Base-by-base conservation (phyloP, 164 flowering plant genomes). In the Amborella trichopoda region DNA sequence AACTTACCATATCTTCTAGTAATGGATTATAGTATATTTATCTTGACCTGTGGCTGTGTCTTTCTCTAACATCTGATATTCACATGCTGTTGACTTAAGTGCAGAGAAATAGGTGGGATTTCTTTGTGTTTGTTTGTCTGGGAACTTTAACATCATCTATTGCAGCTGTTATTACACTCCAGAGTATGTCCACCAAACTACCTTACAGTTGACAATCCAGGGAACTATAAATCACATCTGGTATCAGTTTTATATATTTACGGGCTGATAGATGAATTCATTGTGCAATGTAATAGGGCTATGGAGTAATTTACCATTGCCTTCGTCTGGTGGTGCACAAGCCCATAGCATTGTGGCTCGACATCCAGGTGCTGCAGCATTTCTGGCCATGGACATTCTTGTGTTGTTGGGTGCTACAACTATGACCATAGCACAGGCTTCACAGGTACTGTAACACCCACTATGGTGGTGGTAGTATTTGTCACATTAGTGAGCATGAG, bases 21-120 rank as follows among this genome's bases (percentile, higher is more conserved):
- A n/a, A n/a, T n/a, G n/a, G n/a, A n/a, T n/a, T n/a, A n/a, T n/a
- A n/a, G n/a, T n/a, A n/a, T n/a, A n/a, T n/a, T n/a, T n/a, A n/a
- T n/a, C n/a, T n/a, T n/a, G n/a, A n/a, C n/a, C n/a, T n/a, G n/a
- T n/a, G n/a, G n/a, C n/a, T n/a, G n/a, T n/a, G n/a, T n/a, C n/a
- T n/a, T n/a, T n/a, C n/a, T n/a, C n/a, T n/a, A n/a, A n/a, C n/a
- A n/a, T n/a, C n/a, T n/a, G n/a, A n/a, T n/a, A n/a, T n/a, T n/a
- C n/a, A n/a, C n/a, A n/a, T n/a, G n/a, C n/a, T n/a, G n/a, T n/a
- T n/a, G n/a, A n/a, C n/a, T n/a, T 5, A 28, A 42, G 51, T 74
- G 79, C 90, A 91, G 98, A 73, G 72, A 59, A 91, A 91, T 64
- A 91, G 77, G 46, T 66, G 96, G 74, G 99, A 91, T 61, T 91